Base-by-base conservation (phyloP, 2,329 filamentous ascomycete genomes). In the Cordyceps sp. region DNA sequence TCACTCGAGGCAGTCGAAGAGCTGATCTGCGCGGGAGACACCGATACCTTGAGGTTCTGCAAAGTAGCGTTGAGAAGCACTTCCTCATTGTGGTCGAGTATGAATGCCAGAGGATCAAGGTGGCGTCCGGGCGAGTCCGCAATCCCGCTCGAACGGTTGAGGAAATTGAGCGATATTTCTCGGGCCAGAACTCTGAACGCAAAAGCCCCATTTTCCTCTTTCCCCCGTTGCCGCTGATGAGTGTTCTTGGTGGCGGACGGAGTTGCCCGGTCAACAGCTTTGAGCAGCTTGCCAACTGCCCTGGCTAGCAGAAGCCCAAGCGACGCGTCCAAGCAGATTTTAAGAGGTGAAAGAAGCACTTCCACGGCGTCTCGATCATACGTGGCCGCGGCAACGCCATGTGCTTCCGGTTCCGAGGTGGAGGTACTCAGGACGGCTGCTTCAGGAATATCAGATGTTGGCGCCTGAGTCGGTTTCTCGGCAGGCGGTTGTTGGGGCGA, bases 351-450 rank as follows among this genome's bases (percentile, higher is more conserved):
- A n/a, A 73, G 36, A 2, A 55, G 45, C 3, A 73, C 46, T 39
- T 74, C 69, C 1, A 73, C 39, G 13, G 36, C 36, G 31, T 44
- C 33, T n/a, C 52, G 47, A 2, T 31, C 24, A 2, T 33, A 10
- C 13, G 9, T 13, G 4, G 15, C 13, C 26, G 26, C n/a, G 31
- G n/a, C 20, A 9, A 14, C n/a, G 9, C 24, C 7, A 9, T 10
- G 26, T 19, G 15, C 26, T 28, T n/a, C 9, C 21, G 19, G n/a
- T 7, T 14, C 10, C 18, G 32, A 30, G 24, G 35, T 10, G n/a
- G 34, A 21, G 6, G 3, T 9, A 78, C 78, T 18, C 3, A 73
- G 63, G 1, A 73, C 74, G 2, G 73, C 73, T 4, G 75, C 46
- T 42, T 73, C 59, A 0, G n/a, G n/a, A n/a, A n/a, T n/a, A n/a